Evolutionary conservation across 306 rosid genomes (phyloP), one percentile per base, ranked within the genome.

Genomic region (Malus fusca): DNA sequence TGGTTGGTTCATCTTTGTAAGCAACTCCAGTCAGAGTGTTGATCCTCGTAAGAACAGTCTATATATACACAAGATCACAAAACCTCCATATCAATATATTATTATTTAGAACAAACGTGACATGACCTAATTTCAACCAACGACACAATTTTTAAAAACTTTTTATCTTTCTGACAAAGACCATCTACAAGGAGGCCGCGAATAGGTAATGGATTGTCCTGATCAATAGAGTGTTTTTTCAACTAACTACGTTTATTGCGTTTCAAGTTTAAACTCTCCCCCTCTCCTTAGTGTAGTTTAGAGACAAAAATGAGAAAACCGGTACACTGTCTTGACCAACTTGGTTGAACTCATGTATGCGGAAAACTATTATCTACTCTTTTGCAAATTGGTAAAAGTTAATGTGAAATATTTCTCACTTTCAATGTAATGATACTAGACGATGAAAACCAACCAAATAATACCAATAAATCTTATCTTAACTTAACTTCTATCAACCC

Each of bases 1-100:
- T 90, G 13, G 98, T 85, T 48, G 97, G 88, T 23, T 95, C 98
- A 55, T 92, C 98, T 71, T 88, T 95, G 87, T 95, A 95, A 69
- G 83, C 85, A 64, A 89, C 86, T 71, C 99, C 98, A 17, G 74
- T 92, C 22, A 95, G 3, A 62, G 83, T 90, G 79, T 92, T 95
- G 30, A 53, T 90, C 76, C 99, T 89, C 43, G 96, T 92, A 21
- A 95, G 88, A 18, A 92, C 84, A 26, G 76, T 78, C 97, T 95
- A 62, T 10, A 58, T n/a, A 62, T 52, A 55, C 68, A 73, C 53
- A 84, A 19, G 0, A 33, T 31, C 46, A 42, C 31, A 64, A n/a
- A 53, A 70, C 21, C 25, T 8, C 9, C 9, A 6, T 11, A 25
- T 58, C 8, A 48, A 42, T 12, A 30, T 11, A 31, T 56, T 44